Evolutionary conservation across 2,329 filamentous ascomycete species (phyloP).

Genomic region (Stachybotrys elegans): DNA sequence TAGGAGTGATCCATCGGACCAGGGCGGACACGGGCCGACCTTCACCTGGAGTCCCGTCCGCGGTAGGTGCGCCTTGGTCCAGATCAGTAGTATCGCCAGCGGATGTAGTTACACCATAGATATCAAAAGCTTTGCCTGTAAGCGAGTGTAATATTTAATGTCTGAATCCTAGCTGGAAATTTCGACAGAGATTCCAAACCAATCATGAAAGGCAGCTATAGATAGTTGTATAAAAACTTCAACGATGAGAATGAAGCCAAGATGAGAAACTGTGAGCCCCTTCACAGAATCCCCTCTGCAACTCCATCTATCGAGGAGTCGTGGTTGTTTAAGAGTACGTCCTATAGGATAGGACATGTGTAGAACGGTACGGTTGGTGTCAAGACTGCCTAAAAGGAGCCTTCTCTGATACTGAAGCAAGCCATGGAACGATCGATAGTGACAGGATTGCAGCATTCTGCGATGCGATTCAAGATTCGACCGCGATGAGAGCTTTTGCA

Average conservation of each 20-base stretch:
- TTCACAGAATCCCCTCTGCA: slow-evolving; percentile 4
- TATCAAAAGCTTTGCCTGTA: too few relatives aligned
- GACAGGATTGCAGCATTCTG: slow-evolving; percentile 11
- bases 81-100: too few relatives aligned
- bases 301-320: slow-evolving; percentile 3
- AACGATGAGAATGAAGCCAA: slow-evolving; percentile 5
- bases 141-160: too few relatives aligned
- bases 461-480: slow-evolving; percentile 2
- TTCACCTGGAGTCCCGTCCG: too few relatives aligned
- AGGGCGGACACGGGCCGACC: too few relatives aligned
- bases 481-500: slow-evolving; percentile 1
- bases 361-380: slow-evolving; percentile 5
- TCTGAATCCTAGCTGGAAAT: too few relatives aligned
- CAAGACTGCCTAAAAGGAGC: slow-evolving; percentile 3
- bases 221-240: slow-evolving; percentile 7
- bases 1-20: too few relatives aligned
- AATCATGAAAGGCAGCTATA: too few relatives aligned
- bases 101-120: too few relatives aligned
- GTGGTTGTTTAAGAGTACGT: slow-evolving; percentile 1
- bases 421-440: slow-evolving; percentile 6
- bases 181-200: too few relatives aligned
- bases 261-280: slow-evolving; percentile 5
- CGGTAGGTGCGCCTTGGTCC: too few relatives aligned
- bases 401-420: slow-evolving; percentile 6
- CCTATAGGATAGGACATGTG: slow-evolving; percentile 5